These are phyloP conservation scores for Monosporozyma aerobia DNA, from an alignment of 805 yeast genomes.

Conservation along the genomic window DNA sequence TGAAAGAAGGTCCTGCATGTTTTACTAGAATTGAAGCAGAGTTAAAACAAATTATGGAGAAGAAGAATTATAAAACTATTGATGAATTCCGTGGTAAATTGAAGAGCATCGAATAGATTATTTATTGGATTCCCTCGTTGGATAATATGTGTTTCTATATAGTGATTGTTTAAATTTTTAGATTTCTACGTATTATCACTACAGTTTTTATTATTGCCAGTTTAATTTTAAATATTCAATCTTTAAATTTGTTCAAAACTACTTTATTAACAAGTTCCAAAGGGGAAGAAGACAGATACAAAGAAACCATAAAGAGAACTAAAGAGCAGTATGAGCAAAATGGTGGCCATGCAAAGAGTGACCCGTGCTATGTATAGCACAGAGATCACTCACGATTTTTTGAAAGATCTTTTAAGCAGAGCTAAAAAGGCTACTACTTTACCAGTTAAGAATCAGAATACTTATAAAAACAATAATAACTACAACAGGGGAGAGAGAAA, in stretches of 20 bases:
- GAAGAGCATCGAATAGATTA: constrained; percentile 11
- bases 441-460: not conserved
- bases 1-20: constrained; percentile 21
- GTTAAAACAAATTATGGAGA: constrained; percentile 17
- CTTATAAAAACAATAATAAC: not conserved
- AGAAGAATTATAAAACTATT: constrained; percentile 23
- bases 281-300: not conserved
- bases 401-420: constrained; percentile 22
- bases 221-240: not conserved
- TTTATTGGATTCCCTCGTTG: not conserved
- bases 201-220: no score
- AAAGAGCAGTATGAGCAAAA: not conserved
- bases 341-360: not conserved
- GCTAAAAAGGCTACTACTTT: constrained; percentile 26
- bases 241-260: not conserved
- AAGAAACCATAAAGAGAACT: not conserved
- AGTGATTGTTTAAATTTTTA: no score
- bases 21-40: constrained; percentile 21
- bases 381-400: constrained; percentile 23
- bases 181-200: no score
- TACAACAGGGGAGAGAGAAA: constrained; percentile 1
- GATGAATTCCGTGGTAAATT: constrained; percentile 27
- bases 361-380: constrained; percentile 3
- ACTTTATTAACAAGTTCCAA: not conserved
- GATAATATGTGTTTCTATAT: not conserved